Evolutionary conservation across 2,329 filamentous ascomycete genomes (phyloP).

Genomic region (Dryadomyces sulphureus): DNA sequence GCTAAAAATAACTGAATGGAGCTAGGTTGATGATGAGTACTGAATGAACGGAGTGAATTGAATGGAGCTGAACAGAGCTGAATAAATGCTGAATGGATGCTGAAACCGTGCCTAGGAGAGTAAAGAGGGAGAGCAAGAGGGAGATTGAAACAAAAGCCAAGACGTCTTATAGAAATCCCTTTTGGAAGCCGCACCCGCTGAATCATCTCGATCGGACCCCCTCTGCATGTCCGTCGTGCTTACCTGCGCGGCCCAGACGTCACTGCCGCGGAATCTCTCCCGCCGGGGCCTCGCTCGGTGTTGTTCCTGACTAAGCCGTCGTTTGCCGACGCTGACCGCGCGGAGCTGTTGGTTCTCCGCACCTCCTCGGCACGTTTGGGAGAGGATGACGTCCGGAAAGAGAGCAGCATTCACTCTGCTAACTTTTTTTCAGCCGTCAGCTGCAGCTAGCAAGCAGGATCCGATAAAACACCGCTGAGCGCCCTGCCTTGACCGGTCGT

Average conservation of each 20-base stretch:
- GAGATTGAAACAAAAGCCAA: not conserved
- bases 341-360: too few species aligned
- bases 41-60: not conserved
- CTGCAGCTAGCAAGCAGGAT: too few species aligned
- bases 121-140: not conserved
- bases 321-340: constrained; percentile 18
- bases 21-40: too few species aligned
- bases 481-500: too few species aligned
- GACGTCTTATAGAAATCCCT: not conserved
- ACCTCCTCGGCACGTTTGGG: too few species aligned
- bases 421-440: too few species aligned
- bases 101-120: too few species aligned
- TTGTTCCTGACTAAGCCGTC: constrained; percentile 12
- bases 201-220: too few species aligned
- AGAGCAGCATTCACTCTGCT: too few species aligned
- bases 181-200: not conserved
- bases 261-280: constrained; percentile 7
- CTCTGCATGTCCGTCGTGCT: not conserved
- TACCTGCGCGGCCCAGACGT: constrained; percentile 8
- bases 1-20: constrained; percentile 1
- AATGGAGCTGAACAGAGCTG: not conserved
- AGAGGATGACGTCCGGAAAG: too few species aligned
- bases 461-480: too few species aligned
- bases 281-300: not conserved
- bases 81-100: too few species aligned